Percentiles rank a stretch among this genome's conserved stretches.
Conservation (phyloP, 305 asterid species). For the Rubia peregrina region DNA sequence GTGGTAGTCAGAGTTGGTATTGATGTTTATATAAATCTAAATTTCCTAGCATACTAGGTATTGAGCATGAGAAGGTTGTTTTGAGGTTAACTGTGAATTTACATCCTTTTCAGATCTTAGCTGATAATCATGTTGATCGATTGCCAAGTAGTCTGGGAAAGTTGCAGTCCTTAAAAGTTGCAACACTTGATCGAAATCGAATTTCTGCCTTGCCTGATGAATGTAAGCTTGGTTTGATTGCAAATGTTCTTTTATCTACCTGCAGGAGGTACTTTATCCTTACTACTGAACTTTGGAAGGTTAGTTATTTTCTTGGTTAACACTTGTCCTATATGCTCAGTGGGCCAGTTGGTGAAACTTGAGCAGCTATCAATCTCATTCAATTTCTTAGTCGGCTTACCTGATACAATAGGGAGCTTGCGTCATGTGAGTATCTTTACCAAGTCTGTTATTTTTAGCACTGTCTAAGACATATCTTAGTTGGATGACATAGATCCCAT, state of each 20-base stretch:
- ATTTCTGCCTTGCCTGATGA: conserved; percentile 82
- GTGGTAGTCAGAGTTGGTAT: neutral
- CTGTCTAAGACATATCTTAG: neutral
- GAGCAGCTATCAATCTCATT: conserved; percentile 77
- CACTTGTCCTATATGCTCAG: conserved; percentile 34
- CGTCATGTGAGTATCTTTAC: conserved; percentile 65
- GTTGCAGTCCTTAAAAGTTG: conserved; percentile 74
- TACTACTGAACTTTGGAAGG: conserved; percentile 5
- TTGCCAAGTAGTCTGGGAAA: conserved; percentile 86
- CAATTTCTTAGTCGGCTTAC: conserved; percentile 55
- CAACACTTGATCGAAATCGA: conserved; percentile 75
- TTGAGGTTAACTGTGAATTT: neutral
- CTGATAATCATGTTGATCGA: conserved; percentile 66
- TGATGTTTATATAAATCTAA: neutral
- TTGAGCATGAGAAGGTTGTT: neutral
- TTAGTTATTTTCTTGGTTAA: conserved; percentile 12
- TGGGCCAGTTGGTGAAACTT: conserved; percentile 96
- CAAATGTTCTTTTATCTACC: conserved; percentile 13
- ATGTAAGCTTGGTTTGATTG: conserved; percentile 42
- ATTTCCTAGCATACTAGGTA: neutral
- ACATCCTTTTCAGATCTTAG: conserved; percentile 53
- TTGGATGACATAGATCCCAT: conserved; percentile 10
- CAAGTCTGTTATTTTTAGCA: neutral
- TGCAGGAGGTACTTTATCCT: conserved; percentile 8
- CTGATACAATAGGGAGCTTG: conserved; percentile 94